Base-by-base conservation (phyloP, 345 rosid genomes). In the Fremontodendron californicum region DNA sequence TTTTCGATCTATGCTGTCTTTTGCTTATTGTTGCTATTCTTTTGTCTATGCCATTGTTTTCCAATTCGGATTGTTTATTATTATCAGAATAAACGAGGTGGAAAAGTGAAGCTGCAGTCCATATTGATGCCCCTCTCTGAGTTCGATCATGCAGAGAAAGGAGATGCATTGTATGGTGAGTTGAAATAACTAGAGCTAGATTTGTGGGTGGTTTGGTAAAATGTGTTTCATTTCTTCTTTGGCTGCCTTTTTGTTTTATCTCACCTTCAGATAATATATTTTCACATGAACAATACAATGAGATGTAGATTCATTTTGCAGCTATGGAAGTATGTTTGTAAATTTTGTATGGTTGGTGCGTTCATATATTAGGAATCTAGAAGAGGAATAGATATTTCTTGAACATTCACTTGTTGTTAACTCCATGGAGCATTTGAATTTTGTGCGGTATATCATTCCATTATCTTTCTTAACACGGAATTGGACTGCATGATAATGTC, bases 111-210 rank as follows among this genome's bases (percentile, higher is more conserved):
- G 81, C 85, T 96, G 51, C 94, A 90, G 63, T 83, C 91, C 2
- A 90, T 96, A 19, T 63, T 87, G 66, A 80, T 81, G 86, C 97
- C 99, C 46, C 90, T 84, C 10, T 81, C 93, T 0, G 98, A 93
- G 80, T 96, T 86, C 84, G 95, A 93, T 74, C 98, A 96, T 64
- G 89, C 73, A 25, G 97, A 96, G 78, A 96, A 96, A 80, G 99
- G 99, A 57, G 97, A 96, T 85, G 97, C 99, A 18, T 78, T 93
- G 13, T 84, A 93, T 81, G 95, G 98, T 93, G 78, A 81, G 87
- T 80, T 82, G 46, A 31, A 55, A 70, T 29, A 13, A 68, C 13
- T 25, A 43, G 11, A 2, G 54, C 35, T 27, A 12, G 37, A 27
- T 58, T n/a, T 10, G 6, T 39, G 71, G 15, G 9, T 65, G 31